Conservation (phyloP, 2,329 filamentous ascomycete species). For the Colletotrichum sp. region DNA sequence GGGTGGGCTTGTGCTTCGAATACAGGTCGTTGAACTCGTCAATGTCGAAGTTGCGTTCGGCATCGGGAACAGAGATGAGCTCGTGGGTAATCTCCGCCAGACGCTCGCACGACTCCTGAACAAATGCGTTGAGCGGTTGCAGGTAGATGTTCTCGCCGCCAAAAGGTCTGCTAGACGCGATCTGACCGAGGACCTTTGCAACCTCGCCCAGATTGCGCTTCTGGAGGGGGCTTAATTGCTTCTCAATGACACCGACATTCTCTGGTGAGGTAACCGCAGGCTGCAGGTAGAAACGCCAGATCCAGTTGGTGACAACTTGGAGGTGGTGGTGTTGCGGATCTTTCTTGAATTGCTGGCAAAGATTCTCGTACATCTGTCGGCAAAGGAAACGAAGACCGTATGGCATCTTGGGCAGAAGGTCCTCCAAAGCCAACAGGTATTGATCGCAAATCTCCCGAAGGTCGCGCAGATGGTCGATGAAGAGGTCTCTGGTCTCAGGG, state of each 20-base stretch:
- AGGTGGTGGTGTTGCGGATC: constrained; percentile 81
- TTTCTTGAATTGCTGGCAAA: constrained; percentile 78
- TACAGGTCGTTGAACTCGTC: constrained; percentile 99
- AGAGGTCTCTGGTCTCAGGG: constrained; percentile 87
- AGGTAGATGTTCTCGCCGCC: constrained; percentile 95
- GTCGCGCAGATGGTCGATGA: constrained; percentile 93
- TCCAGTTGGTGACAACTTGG: constrained; percentile 86
- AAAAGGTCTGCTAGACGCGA: constrained; percentile 87
- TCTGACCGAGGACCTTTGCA: constrained; percentile 87
- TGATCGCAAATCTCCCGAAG: constrained; percentile 94
- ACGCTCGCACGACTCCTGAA: constrained; percentile 83
- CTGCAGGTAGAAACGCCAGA: constrained; percentile 93
- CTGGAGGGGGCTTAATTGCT: constrained; percentile 85
- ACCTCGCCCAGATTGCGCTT: constrained; percentile 93
- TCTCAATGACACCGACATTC: constrained; percentile 90
- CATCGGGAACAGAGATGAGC: constrained; percentile 83
- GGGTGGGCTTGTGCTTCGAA: constrained; percentile 91
- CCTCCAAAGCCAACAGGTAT: constrained; percentile 82
- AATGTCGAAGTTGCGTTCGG: constrained; percentile 93
- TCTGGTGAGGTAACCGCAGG: constrained; percentile 90
- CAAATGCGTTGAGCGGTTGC: constrained; percentile 91
- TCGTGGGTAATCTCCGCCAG: constrained; percentile 77
- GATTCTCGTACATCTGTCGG: constrained; percentile 81
- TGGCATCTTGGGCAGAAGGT: constrained; percentile 85
- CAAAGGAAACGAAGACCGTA: constrained; percentile 91